Evolutionary conservation across 495 filamentous ascomycete genomes (phyloP), one percentile per base, ranked within the genome.

Genomic region (Pyrenula massariospora): DNA sequence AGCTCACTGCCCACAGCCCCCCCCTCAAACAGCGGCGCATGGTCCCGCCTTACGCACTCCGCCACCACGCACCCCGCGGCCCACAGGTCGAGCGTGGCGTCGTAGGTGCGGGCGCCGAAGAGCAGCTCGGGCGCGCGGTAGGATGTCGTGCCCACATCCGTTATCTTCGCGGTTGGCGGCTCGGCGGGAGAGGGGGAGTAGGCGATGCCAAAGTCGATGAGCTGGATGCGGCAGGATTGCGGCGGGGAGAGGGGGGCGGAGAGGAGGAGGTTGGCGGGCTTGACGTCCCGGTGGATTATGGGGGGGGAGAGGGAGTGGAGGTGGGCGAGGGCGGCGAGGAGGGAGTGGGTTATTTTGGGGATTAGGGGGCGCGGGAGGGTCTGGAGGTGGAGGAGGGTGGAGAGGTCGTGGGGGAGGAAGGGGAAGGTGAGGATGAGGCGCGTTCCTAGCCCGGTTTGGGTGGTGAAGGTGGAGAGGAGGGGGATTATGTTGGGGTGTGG

Each of bases 271-370:
- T 95, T 94, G 1, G 89, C 86, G 5, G 93, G 91, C 65, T 98
- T 98, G 64, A 98, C 76, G 64, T 98, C 93, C 24, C 93, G 84
- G 68, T 98, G 93, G 60, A 97, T 85, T 54, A 98, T 89, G 8
- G 79, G 83, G 12, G 80, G 68, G 8, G 79, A 83, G 12, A 80
- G 68, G 10, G 66, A 58, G 69, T 98, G 94, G 23, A 94, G 66
- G 63, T 88, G 79, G 2, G 68, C 67, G 10, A 98, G 78, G 5
- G 83, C 94, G 15, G 68, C 67, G 69, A 96, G 90, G 57, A 95
- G 61, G 61, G 87, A 82, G 10, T 63, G 67, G 59, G 94, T 78
- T 60, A 77, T 71, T 10, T 67, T 68, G 48, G 65, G 73, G 19
- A 72, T 73, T 52, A 78, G 70, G 8, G 61, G 24, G 2, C 66